Evolutionary conservation across 2,329 filamentous ascomycete species (phyloP), one percentile per base, ranked within the genome.

Genomic region (Cladosporium sp.): DNA sequence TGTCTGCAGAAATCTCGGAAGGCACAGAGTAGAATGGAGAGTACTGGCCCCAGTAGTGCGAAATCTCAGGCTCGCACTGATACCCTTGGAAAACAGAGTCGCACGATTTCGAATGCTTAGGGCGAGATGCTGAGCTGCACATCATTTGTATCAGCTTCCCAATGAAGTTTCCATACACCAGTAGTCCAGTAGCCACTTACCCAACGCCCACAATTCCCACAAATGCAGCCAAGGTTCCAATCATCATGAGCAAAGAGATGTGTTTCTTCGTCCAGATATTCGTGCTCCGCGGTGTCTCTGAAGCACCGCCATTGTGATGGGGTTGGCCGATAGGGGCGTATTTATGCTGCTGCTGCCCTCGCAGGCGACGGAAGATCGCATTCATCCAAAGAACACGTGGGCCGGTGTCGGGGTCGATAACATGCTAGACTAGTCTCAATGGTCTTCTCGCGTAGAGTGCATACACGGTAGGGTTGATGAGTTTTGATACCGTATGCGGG

Each of bases 11-110:
- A 60, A 92, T 86, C 2, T 86, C 81, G 1, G 90, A 92, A 7
- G 88, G 85, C 0, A 93, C 89, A 0, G 89, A 85, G 78, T 91
- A 97, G 80, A 88, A 96, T 1, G 93, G 92, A 21, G 92, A 90
- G 77, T 97, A 97, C 76, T 94, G 92, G 65, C 93, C 93, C 92
- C 92, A 96, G 65, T 83, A 85, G 70, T 88, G 90, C 1, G 88
- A 87, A 54, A 89, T 84, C 36, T 84, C 76, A 4, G 85, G 78
- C 58, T 83, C 82, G 77, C 90, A 93, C 69, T 86, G 84, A 76
- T 88, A 91, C 66, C 89, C 89, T 44, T 80, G 69, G 51, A 71
- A 61, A 12, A 73, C 65, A 7, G 71, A 71, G 60, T 75, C 72
- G 65, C 74, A 76, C 28, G 64, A 52, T 15, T 38, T 54, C 11